Base-by-base conservation (phyloP, 2,329 filamentous ascomycete species). In the Aspergillus texensis region DNA sequence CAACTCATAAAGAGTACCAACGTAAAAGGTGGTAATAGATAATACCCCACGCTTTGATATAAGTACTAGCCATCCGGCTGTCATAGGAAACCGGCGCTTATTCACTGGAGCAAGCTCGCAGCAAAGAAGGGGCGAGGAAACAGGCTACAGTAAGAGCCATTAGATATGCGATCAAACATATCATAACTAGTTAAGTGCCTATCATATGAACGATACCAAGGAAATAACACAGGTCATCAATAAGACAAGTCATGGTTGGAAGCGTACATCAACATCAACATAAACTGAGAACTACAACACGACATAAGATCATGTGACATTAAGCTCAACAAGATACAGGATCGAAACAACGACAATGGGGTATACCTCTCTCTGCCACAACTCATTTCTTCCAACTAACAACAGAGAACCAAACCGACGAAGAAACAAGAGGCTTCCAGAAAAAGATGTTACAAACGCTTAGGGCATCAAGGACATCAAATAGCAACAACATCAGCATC, bases 401-500 rank as follows among this genome's bases (percentile, higher is more conserved):
- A 36, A 36, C 28, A 54, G 21, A 34, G 16, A 54, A 54, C 28
- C 30, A 54, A 54, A 50, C 46, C 30, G 46, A 50, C 46, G 46
- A 54, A 54, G 52, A 54, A 54, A 54, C 52, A 54, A 54, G 52
- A 34, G 30, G 52, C 28, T 28, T 36, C 32, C 52, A 39, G 48
- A 32, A 52, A 55, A 55, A 39, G 52, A 39, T 55, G 52, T 55
- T 55, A 55, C 52, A 55, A 55, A 55, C 52, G 52, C 52, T 39
- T 32, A 10, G 48, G 34, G n/a, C 52, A 55, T 55, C 24, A n/a
- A 26, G 39, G 21, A 55, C 34, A 65, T 58, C 30, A 62, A 64
- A 56, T 52, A 66, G 55, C 54, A 57, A 19, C n/a, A 28, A 30
- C 56, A 58, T 45, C 39, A 50, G 48, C 57, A 59, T 59, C 32